These are phyloP conservation scores for Gossypium gossypioides DNA, from an alignment of 441 rosid genomes.

Conservation along the genomic window DNA sequence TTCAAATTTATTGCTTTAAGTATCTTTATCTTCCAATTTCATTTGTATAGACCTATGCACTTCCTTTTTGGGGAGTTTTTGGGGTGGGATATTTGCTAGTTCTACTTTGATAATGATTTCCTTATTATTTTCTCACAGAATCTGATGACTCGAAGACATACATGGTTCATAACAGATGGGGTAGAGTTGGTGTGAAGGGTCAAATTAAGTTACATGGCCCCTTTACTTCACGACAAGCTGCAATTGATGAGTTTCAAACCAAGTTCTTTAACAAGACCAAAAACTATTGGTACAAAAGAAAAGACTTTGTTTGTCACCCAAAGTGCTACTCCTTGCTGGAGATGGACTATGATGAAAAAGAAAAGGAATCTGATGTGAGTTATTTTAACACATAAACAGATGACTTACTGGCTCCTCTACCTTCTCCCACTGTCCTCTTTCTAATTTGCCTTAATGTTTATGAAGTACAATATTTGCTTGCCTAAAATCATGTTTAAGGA, in stretches of 20 bases:
- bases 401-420: background rate
- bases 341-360: constrained; percentile 63
- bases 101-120: background rate
- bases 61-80: background rate
- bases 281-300: constrained; percentile 52
- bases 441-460: background rate
- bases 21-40: background rate
- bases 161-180: constrained; percentile 55
- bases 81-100: background rate
- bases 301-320: constrained; percentile 45
- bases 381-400: constrained; percentile 7
- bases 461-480: constrained; percentile 5
- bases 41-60: background rate
- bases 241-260: constrained; percentile 41
- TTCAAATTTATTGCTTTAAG: background rate
- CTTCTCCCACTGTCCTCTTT: background rate
- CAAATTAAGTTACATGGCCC: constrained; percentile 74
- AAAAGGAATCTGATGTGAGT: constrained; percentile 35
- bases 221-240: constrained; percentile 37
- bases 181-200: constrained; percentile 66
- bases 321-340: constrained; percentile 66
- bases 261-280: constrained; percentile 66
- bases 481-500: constrained; percentile 5
- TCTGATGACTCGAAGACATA: constrained; percentile 45
- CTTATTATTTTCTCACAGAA: constrained; percentile 28